Evolutionary conservation across 495 filamentous ascomycete genomes (phyloP).

Genomic region (Sphaerosporella brunnea): DNA sequence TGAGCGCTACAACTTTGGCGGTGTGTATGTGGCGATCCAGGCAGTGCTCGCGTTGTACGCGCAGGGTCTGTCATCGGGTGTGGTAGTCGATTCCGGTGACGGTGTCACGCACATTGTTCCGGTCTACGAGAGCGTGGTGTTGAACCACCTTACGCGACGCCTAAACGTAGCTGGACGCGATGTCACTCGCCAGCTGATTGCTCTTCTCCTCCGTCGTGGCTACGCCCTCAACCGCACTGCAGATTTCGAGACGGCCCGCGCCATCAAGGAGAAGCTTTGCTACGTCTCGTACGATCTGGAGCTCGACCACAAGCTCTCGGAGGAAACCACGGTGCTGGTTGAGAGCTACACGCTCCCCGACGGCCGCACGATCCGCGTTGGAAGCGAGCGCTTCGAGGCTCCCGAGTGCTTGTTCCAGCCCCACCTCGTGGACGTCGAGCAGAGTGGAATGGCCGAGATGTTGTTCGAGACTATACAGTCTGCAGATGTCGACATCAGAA

Average conservation of each 20-base stretch:
- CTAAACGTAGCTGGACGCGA: conserved; percentile 93
- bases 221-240: conserved; percentile 97
- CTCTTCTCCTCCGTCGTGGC: conserved; percentile 79
- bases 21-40: conserved; percentile 97
- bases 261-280: conserved; percentile 99
- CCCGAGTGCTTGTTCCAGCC: conserved; percentile 98
- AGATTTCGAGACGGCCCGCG: conserved; percentile 96
- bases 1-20: conserved; percentile 85
- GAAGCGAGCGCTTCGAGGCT: conserved; percentile 92
- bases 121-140: conserved; percentile 89
- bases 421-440: conserved; percentile 92
- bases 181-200: conserved; percentile 92
- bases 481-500: conserved; percentile 85
- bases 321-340: conserved; percentile 94
- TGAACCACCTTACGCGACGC: conserved; percentile 87
- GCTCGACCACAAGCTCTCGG: conserved; percentile 83
- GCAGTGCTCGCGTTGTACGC: conserved; percentile 94
- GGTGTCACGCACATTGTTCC: conserved; percentile 97
- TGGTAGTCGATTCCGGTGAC: conserved; percentile 94
- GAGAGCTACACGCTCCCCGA: conserved; percentile 95
- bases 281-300: conserved; percentile 98
- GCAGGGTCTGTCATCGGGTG: conserved; percentile 88
- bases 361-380: conserved; percentile 85
- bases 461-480: conserved; percentile 96
- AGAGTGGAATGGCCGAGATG: conserved; percentile 89